Conservation (phyloP, 2,329 filamentous ascomycete species). For the Neofusicoccum cordaticola region DNA sequence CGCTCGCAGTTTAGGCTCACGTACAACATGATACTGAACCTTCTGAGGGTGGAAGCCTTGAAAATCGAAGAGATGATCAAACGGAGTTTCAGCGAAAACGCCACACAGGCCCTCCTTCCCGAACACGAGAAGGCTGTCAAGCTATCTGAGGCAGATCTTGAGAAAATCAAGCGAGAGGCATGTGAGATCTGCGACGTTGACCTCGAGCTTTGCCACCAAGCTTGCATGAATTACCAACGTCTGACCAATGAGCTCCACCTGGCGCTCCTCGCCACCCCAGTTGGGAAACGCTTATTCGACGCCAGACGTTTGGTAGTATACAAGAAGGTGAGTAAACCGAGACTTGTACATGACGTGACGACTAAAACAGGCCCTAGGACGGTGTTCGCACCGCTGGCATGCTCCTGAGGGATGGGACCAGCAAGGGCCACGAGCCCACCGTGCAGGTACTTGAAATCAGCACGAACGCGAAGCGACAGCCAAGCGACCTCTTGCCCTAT, state of each 20-base stretch:
- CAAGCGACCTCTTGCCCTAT: constrained; percentile 85
- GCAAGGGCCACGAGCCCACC: constrained; percentile 63
- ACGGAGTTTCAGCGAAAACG: constrained; percentile 97
- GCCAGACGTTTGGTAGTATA: constrained; percentile 78
- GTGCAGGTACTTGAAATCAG: constrained; percentile 79
- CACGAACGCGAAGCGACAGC: constrained; percentile 65
- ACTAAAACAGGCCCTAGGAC: constrained; percentile 49
- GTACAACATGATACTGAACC: constrained; percentile 98
- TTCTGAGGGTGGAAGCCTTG: constrained; percentile 89
- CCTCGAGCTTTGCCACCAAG: constrained; percentile 76
- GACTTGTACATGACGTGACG: background rate
- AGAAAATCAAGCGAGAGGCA: constrained; percentile 80
- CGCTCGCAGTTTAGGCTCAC: constrained; percentile 94
- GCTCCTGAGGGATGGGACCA: constrained; percentile 71
- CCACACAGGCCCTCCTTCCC: constrained; percentile 87
- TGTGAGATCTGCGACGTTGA: constrained; percentile 79
- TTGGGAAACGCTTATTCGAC: constrained; percentile 76
- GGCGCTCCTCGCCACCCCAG: constrained; percentile 71
- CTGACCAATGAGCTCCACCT: constrained; percentile 80
- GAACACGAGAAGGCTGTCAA: constrained; percentile 96
- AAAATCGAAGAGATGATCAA: constrained; percentile 99
- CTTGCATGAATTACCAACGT: constrained; percentile 74
- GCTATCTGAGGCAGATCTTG: constrained; percentile 84
- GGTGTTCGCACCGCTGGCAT: constrained; percentile 80
- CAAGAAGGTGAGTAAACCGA: constrained; percentile 51